phyloP scores from a whole-genome alignment of 306 rosid genomes.

The Rosa lucieae region DNA sequence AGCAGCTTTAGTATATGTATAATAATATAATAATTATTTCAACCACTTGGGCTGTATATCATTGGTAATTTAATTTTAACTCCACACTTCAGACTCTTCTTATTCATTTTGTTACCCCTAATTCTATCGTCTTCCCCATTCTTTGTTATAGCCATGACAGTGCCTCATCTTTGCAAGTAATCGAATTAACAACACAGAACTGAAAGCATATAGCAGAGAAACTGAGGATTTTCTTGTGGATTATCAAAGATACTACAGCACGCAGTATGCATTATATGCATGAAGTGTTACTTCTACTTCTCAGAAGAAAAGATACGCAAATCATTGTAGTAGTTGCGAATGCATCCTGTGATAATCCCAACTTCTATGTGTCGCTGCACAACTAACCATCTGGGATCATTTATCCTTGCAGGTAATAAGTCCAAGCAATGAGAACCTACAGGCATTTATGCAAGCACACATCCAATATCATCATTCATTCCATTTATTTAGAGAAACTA shows the following conservation, averaged over 20 bases:
- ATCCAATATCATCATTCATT: neutral
- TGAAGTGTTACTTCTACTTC: neutral
- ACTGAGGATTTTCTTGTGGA: neutral
- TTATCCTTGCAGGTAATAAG: neutral
- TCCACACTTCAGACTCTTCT: neutral
- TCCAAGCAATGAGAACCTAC: slow-evolving; percentile 13
- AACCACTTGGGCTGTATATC: neutral
- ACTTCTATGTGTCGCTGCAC: neutral
- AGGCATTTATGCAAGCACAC: neutral
- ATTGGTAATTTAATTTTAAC: neutral
- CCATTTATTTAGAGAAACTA: neutral
- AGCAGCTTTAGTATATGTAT: too few relatives aligned
- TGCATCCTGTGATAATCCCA: neutral
- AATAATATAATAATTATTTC: neutral
- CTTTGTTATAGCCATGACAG: neutral
- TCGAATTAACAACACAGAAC: neutral
- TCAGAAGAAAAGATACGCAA: neutral
- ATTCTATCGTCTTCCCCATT: neutral
- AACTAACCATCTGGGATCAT: slow-evolving; percentile 1
- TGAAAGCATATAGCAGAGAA: neutral
- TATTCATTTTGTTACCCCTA: too few relatives aligned
- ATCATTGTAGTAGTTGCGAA: neutral
- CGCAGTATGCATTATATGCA: neutral
- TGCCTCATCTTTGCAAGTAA: neutral
- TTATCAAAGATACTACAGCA: neutral